Base-by-base conservation (phyloP, 2,329 filamentous ascomycete species). In the Fusarium globosum region DNA sequence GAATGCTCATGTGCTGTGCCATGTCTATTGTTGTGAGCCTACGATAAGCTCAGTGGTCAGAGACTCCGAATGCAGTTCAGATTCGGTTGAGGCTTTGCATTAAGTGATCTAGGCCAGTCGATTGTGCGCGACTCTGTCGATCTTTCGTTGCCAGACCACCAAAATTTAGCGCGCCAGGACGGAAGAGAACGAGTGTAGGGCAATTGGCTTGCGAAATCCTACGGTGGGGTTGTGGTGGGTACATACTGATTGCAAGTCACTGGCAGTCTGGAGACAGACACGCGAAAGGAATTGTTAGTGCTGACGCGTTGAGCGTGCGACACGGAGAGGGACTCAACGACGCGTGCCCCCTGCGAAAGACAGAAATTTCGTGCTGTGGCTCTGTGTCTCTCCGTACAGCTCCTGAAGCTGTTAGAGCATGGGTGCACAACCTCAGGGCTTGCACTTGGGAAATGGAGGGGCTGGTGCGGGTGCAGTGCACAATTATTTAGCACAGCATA, bases 341-440 rank as follows among this genome's bases (percentile, higher is more conserved):
- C n/a, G 30, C 35, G 35, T 45, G n/a, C 4, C 7, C 35, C 28
- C 15, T 30, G n/a, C 8, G 2, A 18, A 11, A 18, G 15, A 12
- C 4, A 0, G 2, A 1, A 26, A 26, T 42, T 18, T 9, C n/a
- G 30, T 10, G 6, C 12, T 11, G 2, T 14, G 36, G 4, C 28
- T 36, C 4, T 21, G 36, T 30, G 20, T 30, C 23, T 16, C 20
- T 64, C 61, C 55, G 55, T 64, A 61, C 4, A 8, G 3, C 18
- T 35, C 36, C 6, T 2, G 26, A 7, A 9, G 21, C 13, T 62
- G 60, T 62, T 62, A 58, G 60, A 23, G 60, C 60, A 4, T 4
- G 2, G 28, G 41, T 45, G 51, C 13, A 20, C 16, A 35, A 26
- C 5, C 39, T 20, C 36, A 21, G n/a, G 2, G 10, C 33, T n/a